Evolutionary conservation across 2,329 filamentous ascomycete genomes (phyloP).

Genomic region (Cercospora citrullina): DNA sequence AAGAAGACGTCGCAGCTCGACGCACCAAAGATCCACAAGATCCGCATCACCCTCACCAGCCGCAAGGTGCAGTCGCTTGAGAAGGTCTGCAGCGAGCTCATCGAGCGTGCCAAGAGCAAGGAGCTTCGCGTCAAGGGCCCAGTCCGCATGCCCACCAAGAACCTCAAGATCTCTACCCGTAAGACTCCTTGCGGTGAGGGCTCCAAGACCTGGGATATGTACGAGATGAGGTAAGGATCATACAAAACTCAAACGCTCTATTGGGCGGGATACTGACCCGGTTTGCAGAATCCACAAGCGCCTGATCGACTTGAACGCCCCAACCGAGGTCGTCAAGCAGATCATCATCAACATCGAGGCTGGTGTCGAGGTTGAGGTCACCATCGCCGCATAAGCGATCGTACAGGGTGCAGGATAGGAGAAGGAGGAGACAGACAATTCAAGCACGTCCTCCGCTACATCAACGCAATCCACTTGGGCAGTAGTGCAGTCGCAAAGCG

Average conservation of each 20-base stretch:
- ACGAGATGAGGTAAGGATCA: conserved; percentile 74
- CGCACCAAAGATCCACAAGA: conserved; percentile 92
- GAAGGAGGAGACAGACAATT: neutral
- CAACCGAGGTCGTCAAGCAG: conserved; percentile 96
- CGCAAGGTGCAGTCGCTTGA: conserved; percentile 94
- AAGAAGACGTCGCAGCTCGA: conserved; percentile 88
- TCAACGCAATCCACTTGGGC: conserved; percentile 11
- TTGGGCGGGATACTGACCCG: conserved; percentile 8
- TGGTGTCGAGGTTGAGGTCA: conserved; percentile 90
- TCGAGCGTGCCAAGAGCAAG: conserved; percentile 98
- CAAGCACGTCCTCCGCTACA: conserved; percentile 8
- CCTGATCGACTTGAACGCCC: conserved; percentile 71
- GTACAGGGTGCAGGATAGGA: conserved; percentile 6
- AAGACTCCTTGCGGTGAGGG: conserved; percentile 99
- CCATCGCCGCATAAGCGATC: conserved; percentile 71
- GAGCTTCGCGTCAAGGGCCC: conserved; percentile 97
- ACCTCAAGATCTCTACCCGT: conserved; percentile 92
- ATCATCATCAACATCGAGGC: conserved; percentile 96
- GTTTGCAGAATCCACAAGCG: conserved; percentile 39
- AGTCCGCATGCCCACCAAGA: conserved; percentile 96
- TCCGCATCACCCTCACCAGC: conserved; percentile 95
- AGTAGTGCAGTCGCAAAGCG: neutral
- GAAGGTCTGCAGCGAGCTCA: conserved; percentile 97
- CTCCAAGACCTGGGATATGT: conserved; percentile 99
- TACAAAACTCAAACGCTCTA: conserved; percentile 66